Conservation (phyloP, 1,284 basidiomycete genomes). For the Cryptococcus wingfieldii region DNA sequence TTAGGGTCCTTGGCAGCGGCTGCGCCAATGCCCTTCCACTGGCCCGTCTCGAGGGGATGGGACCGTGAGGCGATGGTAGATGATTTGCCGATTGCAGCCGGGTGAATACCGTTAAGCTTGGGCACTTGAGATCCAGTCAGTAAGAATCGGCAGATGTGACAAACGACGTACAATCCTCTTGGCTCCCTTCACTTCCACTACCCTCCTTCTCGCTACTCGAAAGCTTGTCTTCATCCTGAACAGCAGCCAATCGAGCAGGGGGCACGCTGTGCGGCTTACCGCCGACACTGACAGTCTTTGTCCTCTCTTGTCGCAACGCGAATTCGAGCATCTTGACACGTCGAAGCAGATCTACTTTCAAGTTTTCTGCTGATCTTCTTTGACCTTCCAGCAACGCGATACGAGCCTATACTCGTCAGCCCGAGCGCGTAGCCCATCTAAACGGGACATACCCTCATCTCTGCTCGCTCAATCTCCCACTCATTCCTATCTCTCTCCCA, state of each 20-base stretch:
- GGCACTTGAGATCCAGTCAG: conserved; percentile 4
- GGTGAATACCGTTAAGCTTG: conserved; percentile 31
- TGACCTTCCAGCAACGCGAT: conserved; percentile 98
- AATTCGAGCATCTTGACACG: conserved; percentile 99
- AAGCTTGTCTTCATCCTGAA: conserved; percentile 44
- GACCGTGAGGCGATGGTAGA: conserved; percentile 22
- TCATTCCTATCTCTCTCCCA: conserved; percentile 97
- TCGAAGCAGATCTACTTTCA: conserved; percentile 90
- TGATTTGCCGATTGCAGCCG: conserved; percentile 20
- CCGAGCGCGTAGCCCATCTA: background rate
- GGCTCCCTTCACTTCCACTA: conserved; percentile 42
- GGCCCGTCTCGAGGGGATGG: conserved; percentile 31
- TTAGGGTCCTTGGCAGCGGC: conserved; percentile 74
- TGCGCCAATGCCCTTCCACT: conserved; percentile 62
- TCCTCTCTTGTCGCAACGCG: conserved; percentile 84
- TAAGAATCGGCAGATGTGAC: background rate
- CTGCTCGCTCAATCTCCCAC: conserved; percentile 99
- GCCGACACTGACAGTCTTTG: conserved; percentile 68
- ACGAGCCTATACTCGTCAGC: conserved; percentile 60
- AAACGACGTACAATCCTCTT: conserved; percentile 25
- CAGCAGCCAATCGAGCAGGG: conserved; percentile 39
- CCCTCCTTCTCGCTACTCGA: conserved; percentile 40
- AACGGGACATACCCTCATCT: conserved; percentile 80
- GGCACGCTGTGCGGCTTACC: conserved; percentile 29
- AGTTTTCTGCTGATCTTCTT: conserved; percentile 90